Base-by-base conservation (phyloP, 768 basidiomycete genomes). In the Termitomyces eurrhizus region DNA sequence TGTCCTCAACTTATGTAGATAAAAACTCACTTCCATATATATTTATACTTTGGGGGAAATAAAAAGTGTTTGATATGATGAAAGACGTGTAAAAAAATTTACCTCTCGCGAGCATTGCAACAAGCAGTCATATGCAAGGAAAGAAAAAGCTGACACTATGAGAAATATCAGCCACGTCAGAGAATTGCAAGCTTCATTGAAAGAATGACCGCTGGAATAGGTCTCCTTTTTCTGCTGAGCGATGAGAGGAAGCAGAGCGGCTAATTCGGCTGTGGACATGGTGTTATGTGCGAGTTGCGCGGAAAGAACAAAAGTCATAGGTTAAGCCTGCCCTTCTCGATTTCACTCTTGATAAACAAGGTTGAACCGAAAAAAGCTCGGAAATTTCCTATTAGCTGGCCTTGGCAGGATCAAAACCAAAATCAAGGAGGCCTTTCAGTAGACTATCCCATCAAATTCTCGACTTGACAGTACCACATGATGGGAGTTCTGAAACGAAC, bases 81-180 rank as follows among this genome's bases (percentile, higher is more conserved):
- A 21, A 21, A 21, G 36, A 36, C 11, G 36, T 7, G 7, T 8
- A 14, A 37, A 49, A 36, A 41, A 11, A 50, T 13, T 39, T 14
- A 57, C 57, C 14, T 57, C 57, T 52, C 51, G 42, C 5, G 50
- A 36, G 9, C 52, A 58, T 12, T 33, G 24, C 5, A 58, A 11
- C 14, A 58, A 9, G 7, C 24, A 32, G 26, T 58, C 57, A 9
- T 58, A 58, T 5, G 33, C 37, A 29, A 52, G 50, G 7, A 58
- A 16, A 52, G 57, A 42, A 16, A 58, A 58, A 14, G 57, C 57
- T 9, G 57, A 39, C 37, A 52, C 57, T 58, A 35, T 29, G 26
- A 26, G 24, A 16, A 29, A 48, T 48, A 48, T 26, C 36, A 36
- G 36, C 9, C n/a, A 21, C 24, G 8, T 6, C 24, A 24, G 24